phyloP scores from a whole-genome alignment of 2,329 filamentous ascomycete species.

The Nothophaeocryptopus gaeumannii region DNA sequence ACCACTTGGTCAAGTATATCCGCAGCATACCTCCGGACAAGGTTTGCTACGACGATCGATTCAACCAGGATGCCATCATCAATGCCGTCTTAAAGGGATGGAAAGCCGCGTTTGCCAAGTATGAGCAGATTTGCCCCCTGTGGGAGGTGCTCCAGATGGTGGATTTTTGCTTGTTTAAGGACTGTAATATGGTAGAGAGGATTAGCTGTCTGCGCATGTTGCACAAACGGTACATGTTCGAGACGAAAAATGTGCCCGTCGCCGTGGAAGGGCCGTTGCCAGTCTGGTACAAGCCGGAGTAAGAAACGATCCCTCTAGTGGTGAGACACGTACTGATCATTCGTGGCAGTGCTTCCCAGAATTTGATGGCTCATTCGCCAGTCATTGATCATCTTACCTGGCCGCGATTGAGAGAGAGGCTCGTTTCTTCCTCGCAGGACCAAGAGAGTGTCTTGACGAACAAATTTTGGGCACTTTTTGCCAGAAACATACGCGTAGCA shows the following conservation, averaged over 20 bases:
- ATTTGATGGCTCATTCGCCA: slow-evolving; percentile 22
- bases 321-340: too few species aligned
- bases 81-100: slow-evolving; percentile 23
- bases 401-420: slow-evolving; percentile 20
- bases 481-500: slow-evolving; percentile 19
- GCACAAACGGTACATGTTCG: slow-evolving; percentile 24
- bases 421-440: slow-evolving; percentile 19
- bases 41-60: slow-evolving; percentile 24
- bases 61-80: slow-evolving; percentile 23
- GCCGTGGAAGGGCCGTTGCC: slow-evolving; percentile 21
- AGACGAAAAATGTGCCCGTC: slow-evolving; percentile 21
- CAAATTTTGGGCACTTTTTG: slow-evolving; percentile 22
- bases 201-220: slow-evolving; percentile 23
- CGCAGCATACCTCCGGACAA: slow-evolving; percentile 17
- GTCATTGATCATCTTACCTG: slow-evolving; percentile 26
- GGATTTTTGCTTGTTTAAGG: slow-evolving; percentile 23
- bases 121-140: slow-evolving; percentile 22
- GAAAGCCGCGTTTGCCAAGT: slow-evolving; percentile 19
- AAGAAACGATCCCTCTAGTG: not conserved
- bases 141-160: slow-evolving; percentile 24
- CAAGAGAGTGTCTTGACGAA: slow-evolving; percentile 18
- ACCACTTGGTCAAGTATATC: slow-evolving; percentile 25
- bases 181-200: slow-evolving; percentile 23
- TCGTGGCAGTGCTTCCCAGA: too few species aligned
- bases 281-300: slow-evolving; percentile 24